Evolutionary conservation across 345 rosid species (phyloP), one percentile per base, ranked within the genome.

Genomic region (Linum trigynum): DNA sequence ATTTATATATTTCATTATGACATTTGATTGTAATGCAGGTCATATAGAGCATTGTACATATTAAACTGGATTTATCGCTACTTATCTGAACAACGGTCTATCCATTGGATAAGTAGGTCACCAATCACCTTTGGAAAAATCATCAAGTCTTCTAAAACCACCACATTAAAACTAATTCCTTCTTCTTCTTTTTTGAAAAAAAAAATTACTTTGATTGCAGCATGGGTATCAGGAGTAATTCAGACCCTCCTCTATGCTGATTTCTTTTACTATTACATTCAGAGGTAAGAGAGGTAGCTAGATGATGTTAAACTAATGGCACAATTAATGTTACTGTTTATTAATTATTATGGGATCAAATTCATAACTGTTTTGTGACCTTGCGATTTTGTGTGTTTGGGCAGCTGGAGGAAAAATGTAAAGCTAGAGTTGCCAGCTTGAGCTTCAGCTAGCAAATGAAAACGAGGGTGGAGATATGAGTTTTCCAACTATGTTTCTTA

Each of bases 61-160:
- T n/a, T 82, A 59, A 82, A 82, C 70, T 82, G 85, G 85, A 61
- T 58, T 38, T 82, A 76, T 58, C 85, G 85, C 9, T 79, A 63
- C 75, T 74, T 72, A 36, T 17, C 55, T 5, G 83, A 76, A 68
- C 57, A 64, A 17, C 57, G 63, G 67, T 61, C 57, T 35, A 14
- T 68, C 39, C 82, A 55, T 42, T 79, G 83, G 81, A 82, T 82
- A 63, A 70, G 83, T 79, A 75, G 41, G 79, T 79, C 43, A 32
- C 57, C 60, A 51, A 57, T 12, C 67, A 64, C 69, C 59, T 39
- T 23, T 23, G 32, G 32, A 23, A 23, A 42, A 12, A 37, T 50
- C 39, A 9, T 23, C 32, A 23, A 23, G 32, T 15, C 12, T 38
- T 37, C 23, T 35, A 16, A 37, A 5, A 48, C 16, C 1, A 2